Percentiles rank a stretch among this genome's conserved stretches.
Conservation (phyloP, 176 grass and related monocot species). For the Guadua angustifolia region DNA sequence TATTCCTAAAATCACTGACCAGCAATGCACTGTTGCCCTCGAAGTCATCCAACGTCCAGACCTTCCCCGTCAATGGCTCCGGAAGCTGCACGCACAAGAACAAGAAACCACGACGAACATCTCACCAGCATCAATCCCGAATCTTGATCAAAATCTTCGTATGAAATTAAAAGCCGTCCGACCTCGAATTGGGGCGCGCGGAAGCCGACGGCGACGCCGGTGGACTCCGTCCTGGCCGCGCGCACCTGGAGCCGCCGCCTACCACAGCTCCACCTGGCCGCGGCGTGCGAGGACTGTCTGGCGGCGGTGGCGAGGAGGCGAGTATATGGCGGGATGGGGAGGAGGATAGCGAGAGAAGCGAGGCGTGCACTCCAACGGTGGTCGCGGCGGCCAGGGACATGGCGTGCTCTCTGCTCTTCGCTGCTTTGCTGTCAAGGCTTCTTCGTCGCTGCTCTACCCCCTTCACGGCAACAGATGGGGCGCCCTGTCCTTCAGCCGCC, state of each 20-base stretch:
- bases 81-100: constrained; percentile 56
- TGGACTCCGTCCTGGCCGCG: constrained; percentile 61
- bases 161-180: neutral
- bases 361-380: constrained; percentile 9
- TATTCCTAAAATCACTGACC: constrained; percentile 41
- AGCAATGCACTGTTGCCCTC: constrained; percentile 70
- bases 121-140: neutral
- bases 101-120: constrained; percentile 3
- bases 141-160: neutral
- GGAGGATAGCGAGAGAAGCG: neutral
- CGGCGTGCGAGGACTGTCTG: neutral
- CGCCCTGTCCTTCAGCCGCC: too few species aligned
- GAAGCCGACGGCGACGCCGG: constrained; percentile 48
- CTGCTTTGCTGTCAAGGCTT: too few species aligned
- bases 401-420: neutral
- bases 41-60: constrained; percentile 86
- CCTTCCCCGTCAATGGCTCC: constrained; percentile 75
- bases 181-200: constrained; percentile 75
- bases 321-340: neutral
- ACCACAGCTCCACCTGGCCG: neutral
- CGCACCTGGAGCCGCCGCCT: constrained; percentile 43
- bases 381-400: constrained; percentile 22
- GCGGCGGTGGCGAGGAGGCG: neutral
- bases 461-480: too few species aligned
- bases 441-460: too few species aligned